Evolutionary conservation across 208 protist genomes (phyloP), one percentile per base, ranked within the genome.

Genomic region (Acanthamoeba triangularis): DNA sequence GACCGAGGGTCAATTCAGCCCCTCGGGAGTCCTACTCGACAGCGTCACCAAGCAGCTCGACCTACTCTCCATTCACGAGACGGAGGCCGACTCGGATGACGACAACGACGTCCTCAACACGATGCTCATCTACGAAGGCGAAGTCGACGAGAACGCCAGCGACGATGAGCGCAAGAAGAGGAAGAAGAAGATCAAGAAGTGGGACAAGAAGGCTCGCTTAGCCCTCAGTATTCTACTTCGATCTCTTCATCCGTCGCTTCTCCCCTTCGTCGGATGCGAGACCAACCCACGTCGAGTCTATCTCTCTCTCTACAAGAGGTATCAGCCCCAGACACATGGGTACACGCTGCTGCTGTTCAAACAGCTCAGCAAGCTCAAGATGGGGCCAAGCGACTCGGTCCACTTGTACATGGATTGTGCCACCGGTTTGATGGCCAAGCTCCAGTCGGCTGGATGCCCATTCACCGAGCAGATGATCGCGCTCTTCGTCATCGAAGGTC

Each of bases 121-220:
- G 49, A 54, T 13, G 49, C 49, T 54, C 49, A 54, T 54, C 49
- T 54, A 54, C 49, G 13, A 5, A 5, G 49, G 49, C 49, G 8
- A 54, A 13, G 13, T 54, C 49, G 13, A 54, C 49, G 13, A 16
- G 8, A 54, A 65, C 14, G 30, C 37, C 69, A 47, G 30, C 37
- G 10, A 78, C 3, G 69, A 35, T 3, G 69, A 80, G 72, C 13
- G 37, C 2, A 80, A 80, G 72, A 80, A 80, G 76, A 52, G 76
- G 35, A 84, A 84, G 82, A 90, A 90, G 82, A 90, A 63, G 10
- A 90, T 90, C 20, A 49, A 88, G 54, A 88, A 88, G 41, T 88
- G 80, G 54, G 80, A 88, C 41, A 88, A 88, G 54, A 20, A 23
- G 23, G 80, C 47, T 13, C 54, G 14, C 20, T n/a, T 13, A 20